Evolutionary conservation across 2,329 filamentous ascomycete genomes (phyloP).

Genomic region (Fusarium oligoseptatum): DNA sequence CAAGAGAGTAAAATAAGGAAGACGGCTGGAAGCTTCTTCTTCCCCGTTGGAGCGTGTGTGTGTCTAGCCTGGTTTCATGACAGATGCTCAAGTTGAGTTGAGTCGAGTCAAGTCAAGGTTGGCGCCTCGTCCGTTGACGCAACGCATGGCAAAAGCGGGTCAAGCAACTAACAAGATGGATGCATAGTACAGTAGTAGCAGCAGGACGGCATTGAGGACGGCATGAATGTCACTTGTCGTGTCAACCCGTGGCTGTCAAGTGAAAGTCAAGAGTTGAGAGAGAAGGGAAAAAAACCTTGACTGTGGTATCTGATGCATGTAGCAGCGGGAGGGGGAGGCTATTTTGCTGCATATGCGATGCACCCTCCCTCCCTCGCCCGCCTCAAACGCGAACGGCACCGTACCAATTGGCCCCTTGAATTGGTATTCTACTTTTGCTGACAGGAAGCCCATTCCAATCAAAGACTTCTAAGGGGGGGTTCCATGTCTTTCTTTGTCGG

Average conservation of each 20-base stretch:
- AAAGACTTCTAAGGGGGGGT: neutral
- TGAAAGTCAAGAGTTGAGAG: neutral
- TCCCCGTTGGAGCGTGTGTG: neutral
- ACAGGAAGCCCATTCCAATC: neutral
- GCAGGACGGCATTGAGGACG: neutral
- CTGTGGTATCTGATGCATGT: neutral
- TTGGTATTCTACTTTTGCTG: neutral
- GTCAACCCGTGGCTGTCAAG: neutral
- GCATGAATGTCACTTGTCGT: neutral
- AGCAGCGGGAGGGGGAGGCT: neutral
- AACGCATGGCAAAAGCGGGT: conserved; percentile 1
- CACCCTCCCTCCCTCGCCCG: neutral
- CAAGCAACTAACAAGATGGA: neutral
- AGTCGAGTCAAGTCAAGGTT: neutral
- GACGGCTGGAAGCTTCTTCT: conserved; percentile 2
- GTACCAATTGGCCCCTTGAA: neutral
- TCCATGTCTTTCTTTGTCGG: neutral
- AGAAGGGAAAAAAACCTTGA: neutral
- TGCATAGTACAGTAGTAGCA: neutral
- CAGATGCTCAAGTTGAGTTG: neutral
- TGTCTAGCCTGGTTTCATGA: neutral
- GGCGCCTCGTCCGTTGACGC: neutral
- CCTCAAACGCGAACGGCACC: neutral
- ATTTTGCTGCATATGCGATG: neutral
- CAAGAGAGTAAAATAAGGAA: neutral